Conservation (phyloP, 208 protist species). For the Acanthamoeba castellanii region DNA sequence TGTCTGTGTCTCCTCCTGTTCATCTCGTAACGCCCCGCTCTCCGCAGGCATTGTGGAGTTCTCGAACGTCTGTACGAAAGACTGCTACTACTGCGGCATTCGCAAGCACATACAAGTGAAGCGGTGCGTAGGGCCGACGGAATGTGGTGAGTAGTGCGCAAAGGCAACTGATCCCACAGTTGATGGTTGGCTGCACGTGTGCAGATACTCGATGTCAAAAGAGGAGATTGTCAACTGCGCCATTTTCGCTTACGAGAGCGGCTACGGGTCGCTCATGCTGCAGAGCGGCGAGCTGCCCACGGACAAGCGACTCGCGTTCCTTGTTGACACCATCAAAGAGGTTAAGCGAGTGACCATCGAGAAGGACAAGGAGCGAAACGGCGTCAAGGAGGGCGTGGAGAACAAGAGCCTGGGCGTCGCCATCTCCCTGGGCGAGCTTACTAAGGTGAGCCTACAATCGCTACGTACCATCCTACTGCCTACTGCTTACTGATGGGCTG, state of each 20-base stretch:
- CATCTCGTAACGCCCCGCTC: not conserved
- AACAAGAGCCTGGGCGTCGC: conserved; percentile 80
- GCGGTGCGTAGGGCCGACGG: not conserved
- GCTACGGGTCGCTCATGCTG: conserved; percentile 82
- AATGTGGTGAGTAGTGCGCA: too few species aligned
- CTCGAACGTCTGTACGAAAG: conserved; percentile 86
- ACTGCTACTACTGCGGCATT: conserved; percentile 87
- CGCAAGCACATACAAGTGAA: conserved; percentile 73
- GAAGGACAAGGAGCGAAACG: conserved; percentile 12
- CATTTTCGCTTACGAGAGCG: conserved; percentile 73
- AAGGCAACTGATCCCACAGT: not conserved
- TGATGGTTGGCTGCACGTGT: not conserved
- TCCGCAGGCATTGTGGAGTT: conserved; percentile 84
- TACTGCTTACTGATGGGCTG: not conserved
- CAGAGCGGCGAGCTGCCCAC: conserved; percentile 81
- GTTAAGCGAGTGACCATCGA: conserved; percentile 49
- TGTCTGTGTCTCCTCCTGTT: not conserved
- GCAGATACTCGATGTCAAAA: conserved; percentile 81
- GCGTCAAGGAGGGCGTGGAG: conserved; percentile 24
- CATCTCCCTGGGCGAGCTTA: conserved; percentile 82
- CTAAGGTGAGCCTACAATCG: not conserved
- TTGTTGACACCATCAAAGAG: conserved; percentile 71
- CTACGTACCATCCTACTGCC: not conserved
- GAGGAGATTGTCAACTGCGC: conserved; percentile 83
- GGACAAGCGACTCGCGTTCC: conserved; percentile 70